Percentiles rank a stretch among this genome's conserved stretches.
These are phyloP conservation scores for Chalaropsis thielavioides DNA, from an alignment of 2,329 filamentous ascomycete species.

Conservation along the genomic window DNA sequence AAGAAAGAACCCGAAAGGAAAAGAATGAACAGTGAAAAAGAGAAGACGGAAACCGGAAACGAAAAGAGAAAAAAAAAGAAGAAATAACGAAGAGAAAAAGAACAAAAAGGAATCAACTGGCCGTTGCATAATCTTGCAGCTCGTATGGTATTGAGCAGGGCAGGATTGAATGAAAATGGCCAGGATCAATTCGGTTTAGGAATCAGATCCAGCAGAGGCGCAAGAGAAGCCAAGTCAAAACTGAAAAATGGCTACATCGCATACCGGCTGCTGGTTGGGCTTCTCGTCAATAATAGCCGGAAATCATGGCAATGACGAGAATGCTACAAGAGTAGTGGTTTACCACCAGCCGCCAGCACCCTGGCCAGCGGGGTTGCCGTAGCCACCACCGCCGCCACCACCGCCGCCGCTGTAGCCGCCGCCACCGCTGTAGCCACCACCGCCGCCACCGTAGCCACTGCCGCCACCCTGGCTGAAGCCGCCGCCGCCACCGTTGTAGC, in stretches of 20 bases:
- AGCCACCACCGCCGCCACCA: slow-evolving; percentile 32
- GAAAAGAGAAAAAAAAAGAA: slow-evolving; percentile 22
- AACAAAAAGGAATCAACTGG: slow-evolving; percentile 12
- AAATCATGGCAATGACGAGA: background rate
- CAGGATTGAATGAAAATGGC: background rate
- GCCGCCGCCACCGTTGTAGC: slow-evolving; percentile 32
- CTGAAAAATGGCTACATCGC: background rate
- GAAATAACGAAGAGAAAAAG: slow-evolving; percentile 19
- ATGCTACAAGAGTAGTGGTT: slow-evolving; percentile 20
- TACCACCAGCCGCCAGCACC: slow-evolving; percentile 57
- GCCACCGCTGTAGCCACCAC: slow-evolving; percentile 31
- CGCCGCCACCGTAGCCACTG: slow-evolving; percentile 26
- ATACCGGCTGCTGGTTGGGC: background rate
- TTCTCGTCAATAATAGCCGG: background rate
- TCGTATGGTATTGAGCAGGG: background rate
- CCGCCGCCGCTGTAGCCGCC: slow-evolving; percentile 30
- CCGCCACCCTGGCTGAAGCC: slow-evolving; percentile 29
- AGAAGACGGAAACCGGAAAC: slow-evolving; percentile 19
- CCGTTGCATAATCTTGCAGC: slow-evolving; percentile 4
- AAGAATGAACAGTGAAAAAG: slow-evolving; percentile 12
- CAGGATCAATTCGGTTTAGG: background rate
- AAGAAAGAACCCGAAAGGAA: slow-evolving; percentile 7
- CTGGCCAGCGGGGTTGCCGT: slow-evolving; percentile 55
- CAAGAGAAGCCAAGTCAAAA: background rate
- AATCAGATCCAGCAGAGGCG: background rate